phyloP scores from a whole-genome alignment of 345 rosid species.

The Pugionium dolabratum region DNA sequence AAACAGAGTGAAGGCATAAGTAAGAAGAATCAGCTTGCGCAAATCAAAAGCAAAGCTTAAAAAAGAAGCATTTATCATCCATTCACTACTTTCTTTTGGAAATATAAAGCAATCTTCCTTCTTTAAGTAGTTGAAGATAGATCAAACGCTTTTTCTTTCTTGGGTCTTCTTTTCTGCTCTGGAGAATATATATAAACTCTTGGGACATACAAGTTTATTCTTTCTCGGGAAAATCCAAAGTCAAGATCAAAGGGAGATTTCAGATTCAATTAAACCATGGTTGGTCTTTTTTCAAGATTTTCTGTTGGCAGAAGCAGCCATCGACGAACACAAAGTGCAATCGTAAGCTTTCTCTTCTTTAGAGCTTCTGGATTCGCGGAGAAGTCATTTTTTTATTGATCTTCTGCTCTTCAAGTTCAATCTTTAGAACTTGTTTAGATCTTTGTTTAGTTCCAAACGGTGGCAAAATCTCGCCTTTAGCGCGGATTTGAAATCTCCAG shows the following conservation, averaged over 20 bases:
- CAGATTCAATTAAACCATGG: slow-evolving; percentile 47
- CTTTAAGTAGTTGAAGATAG: slow-evolving; percentile 19
- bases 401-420: slow-evolving; percentile 14
- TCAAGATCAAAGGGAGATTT: slow-evolving; percentile 24
- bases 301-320: slow-evolving; percentile 68
- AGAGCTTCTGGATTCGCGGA: not conserved
- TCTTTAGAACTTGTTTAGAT: slow-evolving; percentile 13
- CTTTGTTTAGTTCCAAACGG: slow-evolving; percentile 5
- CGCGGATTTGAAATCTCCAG: slow-evolving; percentile 8
- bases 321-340: slow-evolving; percentile 82
- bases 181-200: slow-evolving; percentile 13
- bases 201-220: not conserved
- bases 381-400: not conserved
- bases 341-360: slow-evolving; percentile 49
- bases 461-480: slow-evolving; percentile 19
- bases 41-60: slow-evolving; percentile 33
- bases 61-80: slow-evolving; percentile 22
- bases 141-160: slow-evolving; percentile 11
- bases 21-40: slow-evolving; percentile 27
- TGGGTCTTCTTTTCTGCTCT: not conserved
- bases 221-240: slow-evolving; percentile 5
- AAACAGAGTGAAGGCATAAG: slow-evolving; percentile 21
- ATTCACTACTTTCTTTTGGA: slow-evolving; percentile 17
- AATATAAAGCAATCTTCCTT: not conserved
- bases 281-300: slow-evolving; percentile 89